These are phyloP conservation scores for Cladophialophora carrionii DNA, from an alignment of 2,329 filamentous ascomycete species.

Conservation along the genomic window DNA sequence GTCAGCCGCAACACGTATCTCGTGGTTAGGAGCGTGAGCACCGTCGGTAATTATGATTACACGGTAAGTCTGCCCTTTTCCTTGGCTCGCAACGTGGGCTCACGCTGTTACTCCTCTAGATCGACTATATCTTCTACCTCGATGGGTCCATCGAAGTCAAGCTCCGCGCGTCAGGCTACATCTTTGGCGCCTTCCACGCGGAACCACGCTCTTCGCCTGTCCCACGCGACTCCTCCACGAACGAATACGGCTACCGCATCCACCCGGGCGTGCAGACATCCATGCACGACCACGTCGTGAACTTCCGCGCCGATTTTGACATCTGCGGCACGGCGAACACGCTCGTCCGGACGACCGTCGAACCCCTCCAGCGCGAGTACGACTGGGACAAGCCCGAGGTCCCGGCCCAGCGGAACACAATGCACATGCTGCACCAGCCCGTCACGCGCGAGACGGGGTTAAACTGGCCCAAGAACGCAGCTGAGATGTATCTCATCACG, in stretches of 20 bases:
- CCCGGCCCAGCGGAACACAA: slow-evolving; percentile 20
- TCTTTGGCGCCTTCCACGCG: slow-evolving; percentile 40
- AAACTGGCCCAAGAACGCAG: slow-evolving; percentile 46
- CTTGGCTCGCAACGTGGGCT: not conserved
- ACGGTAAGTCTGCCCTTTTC: slow-evolving; percentile 35
- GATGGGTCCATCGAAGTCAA: slow-evolving; percentile 59
- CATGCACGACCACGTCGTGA: slow-evolving; percentile 48
- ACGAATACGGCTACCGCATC: slow-evolving; percentile 44
- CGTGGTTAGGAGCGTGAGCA: slow-evolving; percentile 53
- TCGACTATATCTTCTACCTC: slow-evolving; percentile 56
- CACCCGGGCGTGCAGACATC: slow-evolving; percentile 42
- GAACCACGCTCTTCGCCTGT: slow-evolving; percentile 19
- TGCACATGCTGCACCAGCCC: slow-evolving; percentile 29
- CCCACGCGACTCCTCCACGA: slow-evolving; percentile 38
- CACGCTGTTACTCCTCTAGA: slow-evolving; percentile 29
- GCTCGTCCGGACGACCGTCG: slow-evolving; percentile 30
- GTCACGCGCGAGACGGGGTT: slow-evolving; percentile 38
- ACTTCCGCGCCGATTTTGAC: slow-evolving; percentile 46
- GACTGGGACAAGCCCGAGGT: slow-evolving; percentile 28
- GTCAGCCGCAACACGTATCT: slow-evolving; percentile 46
- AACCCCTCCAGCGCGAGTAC: slow-evolving; percentile 21
- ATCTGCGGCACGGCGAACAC: slow-evolving; percentile 43
- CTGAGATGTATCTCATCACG: slow-evolving; percentile 46
- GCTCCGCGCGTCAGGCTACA: slow-evolving; percentile 48
- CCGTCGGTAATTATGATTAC: slow-evolving; percentile 61